Base-by-base conservation (phyloP, 306 rosid species). In the Glycine tomentella region DNA sequence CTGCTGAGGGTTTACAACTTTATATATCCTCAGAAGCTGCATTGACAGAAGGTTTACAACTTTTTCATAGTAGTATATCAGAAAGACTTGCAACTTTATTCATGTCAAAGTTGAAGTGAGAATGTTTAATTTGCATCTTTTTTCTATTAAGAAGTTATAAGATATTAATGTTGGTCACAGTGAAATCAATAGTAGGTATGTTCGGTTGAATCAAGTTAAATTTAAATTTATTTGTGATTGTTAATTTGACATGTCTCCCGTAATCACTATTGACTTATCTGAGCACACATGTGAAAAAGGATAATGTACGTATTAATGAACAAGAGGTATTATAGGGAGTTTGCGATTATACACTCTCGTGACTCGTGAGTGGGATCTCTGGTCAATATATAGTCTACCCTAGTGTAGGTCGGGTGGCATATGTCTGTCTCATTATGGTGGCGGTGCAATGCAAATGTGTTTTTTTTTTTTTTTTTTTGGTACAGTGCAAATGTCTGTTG, bases 351-450 rank as follows among this genome's bases (percentile, higher is more conserved):
- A 58, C 65, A 62, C 16, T 3, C 25, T 25, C n/a, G 31, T 25
- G 31, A 25, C 2, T 25, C 31, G 2, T 66, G 14, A 66, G 52
- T 66, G 72, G 72, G 8, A 40, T 42, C 33, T 66, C 3, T 42
- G 17, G 12, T 15, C 49, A 65, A 62, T n/a, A n/a, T 25, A 33
- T 10, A 36, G 25, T 57, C 12, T 4, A 15, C 1, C 66, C n/a
- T n/a, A 58, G 62, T 34, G 69, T 63, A 7, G 48, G 11, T 65
- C 1, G 50, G 13, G 50, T 65, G 71, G 7, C 49, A 65, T 65
- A 25, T 25, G 25, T n/a, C n/a, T n/a, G n/a, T 40, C 50, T 65
- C 71, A 65, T 65, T 38, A n/a, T 66, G 51, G 72, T 40, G 72
- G 33, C 3, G 33, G 0, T n/a, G 40, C 72, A 25, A 25, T 25